Conservation (phyloP, 2,329 filamentous ascomycete species). For the Nigrograna mackinnonii region DNA sequence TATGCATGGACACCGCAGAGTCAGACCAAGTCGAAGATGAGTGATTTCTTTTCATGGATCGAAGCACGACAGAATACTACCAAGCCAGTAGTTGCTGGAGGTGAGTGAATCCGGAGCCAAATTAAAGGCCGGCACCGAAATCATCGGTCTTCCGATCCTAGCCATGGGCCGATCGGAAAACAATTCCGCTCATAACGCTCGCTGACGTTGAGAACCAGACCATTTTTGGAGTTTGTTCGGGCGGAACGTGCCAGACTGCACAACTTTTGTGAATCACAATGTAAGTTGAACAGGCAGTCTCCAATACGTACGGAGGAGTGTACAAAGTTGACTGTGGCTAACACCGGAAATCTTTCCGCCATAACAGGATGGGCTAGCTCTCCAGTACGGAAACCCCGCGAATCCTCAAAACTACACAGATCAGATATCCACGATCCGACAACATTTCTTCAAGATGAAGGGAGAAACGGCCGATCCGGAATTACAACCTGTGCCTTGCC, state of each 20-base stretch:
- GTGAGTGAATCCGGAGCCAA: too few relatives aligned
- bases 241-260: slow-evolving; percentile 50
- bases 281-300: slow-evolving; percentile 6
- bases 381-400: slow-evolving; percentile 51
- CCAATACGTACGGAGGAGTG: too few relatives aligned
- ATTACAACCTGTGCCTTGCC: slow-evolving; percentile 10
- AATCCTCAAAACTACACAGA: slow-evolving; percentile 43
- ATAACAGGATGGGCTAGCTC: slow-evolving; percentile 47
- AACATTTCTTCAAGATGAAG: slow-evolving; percentile 49
- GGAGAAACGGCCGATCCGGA: slow-evolving; percentile 14
- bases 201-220: slow-evolving; percentile 7
- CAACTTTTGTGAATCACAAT: slow-evolving; percentile 49
- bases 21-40: slow-evolving; percentile 34
- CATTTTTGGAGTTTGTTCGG: slow-evolving; percentile 44
- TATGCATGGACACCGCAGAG: slow-evolving; percentile 47
- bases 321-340: too few relatives aligned
- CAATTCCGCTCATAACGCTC: background rate
- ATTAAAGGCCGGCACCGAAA: too few relatives aligned
- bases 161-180: too few relatives aligned
- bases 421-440: slow-evolving; percentile 47
- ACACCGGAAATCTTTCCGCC: too few relatives aligned
- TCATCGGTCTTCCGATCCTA: too few relatives aligned
- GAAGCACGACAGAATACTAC: slow-evolving; percentile 32
- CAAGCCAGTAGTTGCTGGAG: slow-evolving; percentile 41
- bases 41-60: slow-evolving; percentile 47